These are phyloP conservation scores for Hanseniaspora vineae DNA, from an alignment of 805 yeast genomes.

Conservation along the genomic window DNA sequence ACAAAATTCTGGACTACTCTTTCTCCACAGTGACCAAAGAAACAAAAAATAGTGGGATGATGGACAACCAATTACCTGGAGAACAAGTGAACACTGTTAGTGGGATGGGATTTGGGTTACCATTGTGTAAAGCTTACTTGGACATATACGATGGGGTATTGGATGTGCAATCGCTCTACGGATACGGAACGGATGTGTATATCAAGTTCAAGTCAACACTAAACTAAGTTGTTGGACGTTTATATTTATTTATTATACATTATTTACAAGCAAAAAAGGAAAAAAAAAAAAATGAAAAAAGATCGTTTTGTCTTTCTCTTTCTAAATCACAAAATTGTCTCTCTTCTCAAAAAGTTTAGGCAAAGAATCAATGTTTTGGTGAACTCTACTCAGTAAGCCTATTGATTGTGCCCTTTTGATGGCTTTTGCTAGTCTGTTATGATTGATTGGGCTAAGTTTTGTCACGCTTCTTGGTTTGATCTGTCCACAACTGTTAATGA, in stretches of 20 bases:
- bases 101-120: slow-evolving; percentile 94
- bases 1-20: slow-evolving; percentile 71
- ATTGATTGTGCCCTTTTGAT: slow-evolving; percentile 68
- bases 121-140: slow-evolving; percentile 64
- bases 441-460: slow-evolving; percentile 54
- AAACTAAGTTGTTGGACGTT: too few species aligned
- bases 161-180: slow-evolving; percentile 56
- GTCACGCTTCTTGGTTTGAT: slow-evolving; percentile 62
- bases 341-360: neutral
- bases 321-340: neutral
- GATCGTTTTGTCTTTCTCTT: too few species aligned
- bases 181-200: slow-evolving; percentile 73
- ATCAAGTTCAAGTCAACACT: slow-evolving; percentile 27
- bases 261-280: neutral
- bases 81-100: slow-evolving; percentile 59
- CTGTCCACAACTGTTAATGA: slow-evolving; percentile 58
- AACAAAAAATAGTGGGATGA: slow-evolving; percentile 37
- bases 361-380: slow-evolving; percentile 39
- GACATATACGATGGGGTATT: slow-evolving; percentile 55
- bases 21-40: slow-evolving; percentile 61
- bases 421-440: slow-evolving; percentile 60
- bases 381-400: slow-evolving; percentile 69
- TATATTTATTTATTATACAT: slow-evolving; percentile 6
- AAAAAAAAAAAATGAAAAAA: neutral
- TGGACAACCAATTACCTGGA: slow-evolving; percentile 55